These are phyloP conservation scores for Ceratorhiza oryzae-sativae DNA, from an alignment of 1,284 basidiomycete genomes.

Conservation along the genomic window DNA sequence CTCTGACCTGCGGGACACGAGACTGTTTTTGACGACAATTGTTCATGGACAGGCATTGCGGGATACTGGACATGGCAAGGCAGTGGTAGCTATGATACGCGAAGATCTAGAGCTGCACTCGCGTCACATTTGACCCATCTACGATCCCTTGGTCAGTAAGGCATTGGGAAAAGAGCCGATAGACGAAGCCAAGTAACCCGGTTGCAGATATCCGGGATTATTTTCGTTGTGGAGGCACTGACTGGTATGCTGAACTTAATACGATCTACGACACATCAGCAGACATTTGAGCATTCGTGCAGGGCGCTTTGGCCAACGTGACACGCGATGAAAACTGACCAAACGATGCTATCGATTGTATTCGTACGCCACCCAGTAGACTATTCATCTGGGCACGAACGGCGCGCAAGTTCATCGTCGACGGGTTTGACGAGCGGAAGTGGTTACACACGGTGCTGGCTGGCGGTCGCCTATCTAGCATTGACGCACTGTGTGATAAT, in stretches of 20 bases:
- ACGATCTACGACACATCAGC: neutral
- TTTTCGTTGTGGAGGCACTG: neutral
- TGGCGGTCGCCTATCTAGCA: neutral
- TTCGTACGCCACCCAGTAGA: neutral
- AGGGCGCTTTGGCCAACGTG: too few relatives aligned
- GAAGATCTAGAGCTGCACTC: neutral
- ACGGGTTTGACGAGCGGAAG: neutral
- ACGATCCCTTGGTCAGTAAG: neutral
- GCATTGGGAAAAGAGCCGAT: neutral
- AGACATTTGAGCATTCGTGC: neutral
- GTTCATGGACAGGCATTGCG: constrained; percentile 18
- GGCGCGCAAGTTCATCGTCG: neutral
- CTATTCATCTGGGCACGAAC: constrained; percentile 40
- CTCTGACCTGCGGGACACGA: constrained; percentile 10
- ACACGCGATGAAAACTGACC: neutral
- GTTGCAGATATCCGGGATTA: neutral
- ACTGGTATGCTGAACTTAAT: neutral
- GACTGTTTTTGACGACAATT: constrained; percentile 22
- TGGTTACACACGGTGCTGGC: neutral
- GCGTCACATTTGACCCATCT: neutral
- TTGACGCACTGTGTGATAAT: neutral
- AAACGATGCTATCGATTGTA: neutral
- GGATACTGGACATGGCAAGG: neutral
- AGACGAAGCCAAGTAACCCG: neutral
- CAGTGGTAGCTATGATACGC: neutral